phyloP scores from a whole-genome alignment of 306 rosid species.

The Cajanus cajan region DNA sequence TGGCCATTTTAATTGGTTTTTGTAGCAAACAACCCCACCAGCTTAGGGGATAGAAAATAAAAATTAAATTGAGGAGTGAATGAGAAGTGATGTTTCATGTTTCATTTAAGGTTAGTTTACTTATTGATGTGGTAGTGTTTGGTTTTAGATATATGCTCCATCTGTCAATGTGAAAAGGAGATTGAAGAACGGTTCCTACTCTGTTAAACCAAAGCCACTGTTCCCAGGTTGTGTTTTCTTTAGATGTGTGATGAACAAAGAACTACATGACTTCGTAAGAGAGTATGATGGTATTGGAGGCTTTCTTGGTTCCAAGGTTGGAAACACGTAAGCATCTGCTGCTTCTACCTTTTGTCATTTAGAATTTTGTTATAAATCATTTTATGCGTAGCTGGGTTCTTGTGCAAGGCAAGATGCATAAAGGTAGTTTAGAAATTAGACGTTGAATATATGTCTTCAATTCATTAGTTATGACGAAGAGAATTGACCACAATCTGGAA shows the following conservation, averaged over 20 bases:
- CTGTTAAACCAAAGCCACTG: constrained; percentile 60
- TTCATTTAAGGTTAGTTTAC: background rate
- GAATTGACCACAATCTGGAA: background rate
- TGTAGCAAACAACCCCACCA: background rate
- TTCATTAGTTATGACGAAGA: background rate
- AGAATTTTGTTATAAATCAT: background rate
- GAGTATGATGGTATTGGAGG: constrained; percentile 86
- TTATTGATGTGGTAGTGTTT: constrained; percentile 22
- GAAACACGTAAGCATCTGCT: constrained; percentile 70
- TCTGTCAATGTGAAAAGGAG: constrained; percentile 62
- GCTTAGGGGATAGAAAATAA: background rate
- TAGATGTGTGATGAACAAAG: constrained; percentile 75
- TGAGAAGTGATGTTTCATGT: constrained; percentile 4
- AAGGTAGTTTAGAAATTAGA: constrained; percentile 4
- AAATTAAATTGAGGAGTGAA: background rate
- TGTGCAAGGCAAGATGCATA: background rate
- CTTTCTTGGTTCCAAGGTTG: constrained; percentile 76
- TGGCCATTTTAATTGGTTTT: background rate
- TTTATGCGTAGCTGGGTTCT: background rate
- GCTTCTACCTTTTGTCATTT: background rate
- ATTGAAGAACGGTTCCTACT: constrained; percentile 68
- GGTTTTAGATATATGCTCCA: constrained; percentile 75
- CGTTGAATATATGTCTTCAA: background rate
- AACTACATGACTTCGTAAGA: constrained; percentile 73
- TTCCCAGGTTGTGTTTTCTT: constrained; percentile 80